Conservation (phyloP, 2,329 filamentous ascomycete species). For the Hymenoscyphus fraxineus region DNA sequence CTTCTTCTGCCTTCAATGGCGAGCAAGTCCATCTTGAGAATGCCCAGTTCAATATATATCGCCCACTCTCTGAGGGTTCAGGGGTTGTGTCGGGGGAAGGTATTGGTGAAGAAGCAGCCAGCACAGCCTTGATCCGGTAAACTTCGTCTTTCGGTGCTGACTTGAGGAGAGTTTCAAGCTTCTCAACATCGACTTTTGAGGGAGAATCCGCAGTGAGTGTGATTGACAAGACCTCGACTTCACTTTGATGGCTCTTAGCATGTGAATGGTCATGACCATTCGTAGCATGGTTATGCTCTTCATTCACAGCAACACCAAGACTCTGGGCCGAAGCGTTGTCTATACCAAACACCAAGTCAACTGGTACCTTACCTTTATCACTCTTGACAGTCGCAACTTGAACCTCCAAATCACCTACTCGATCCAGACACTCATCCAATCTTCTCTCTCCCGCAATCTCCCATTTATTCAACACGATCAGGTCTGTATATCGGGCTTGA, state of each 20-base stretch:
- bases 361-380: conserved; percentile 71
- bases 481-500: conserved; percentile 68
- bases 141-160: conserved; percentile 86
- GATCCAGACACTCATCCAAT: conserved; percentile 63
- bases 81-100: conserved; percentile 47
- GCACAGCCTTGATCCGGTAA: conserved; percentile 83
- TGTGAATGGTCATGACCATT: conserved; percentile 52
- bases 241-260: conserved; percentile 62
- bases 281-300: conserved; percentile 36
- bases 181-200: conserved; percentile 50
- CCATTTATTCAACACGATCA: conserved; percentile 73
- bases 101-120: conserved; percentile 47
- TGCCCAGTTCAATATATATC: conserved; percentile 96
- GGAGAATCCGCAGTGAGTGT: conserved; percentile 50
- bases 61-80: conserved; percentile 36
- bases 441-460: conserved; percentile 57
- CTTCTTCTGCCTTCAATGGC: conserved; percentile 45
- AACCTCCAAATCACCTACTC: conserved; percentile 63
- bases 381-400: conserved; percentile 77
- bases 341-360: conserved; percentile 79
- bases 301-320: conserved; percentile 40
- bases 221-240: conserved; percentile 90
- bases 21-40: conserved; percentile 96
- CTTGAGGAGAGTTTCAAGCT: conserved; percentile 64
- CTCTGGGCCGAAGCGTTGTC: conserved; percentile 71